A percentile compares a stretch with the other conserved stretches of the same genome.
phyloP scores from a whole-genome alignment of 2,329 filamentous ascomycete species.

The Cladosporium sp. region DNA sequence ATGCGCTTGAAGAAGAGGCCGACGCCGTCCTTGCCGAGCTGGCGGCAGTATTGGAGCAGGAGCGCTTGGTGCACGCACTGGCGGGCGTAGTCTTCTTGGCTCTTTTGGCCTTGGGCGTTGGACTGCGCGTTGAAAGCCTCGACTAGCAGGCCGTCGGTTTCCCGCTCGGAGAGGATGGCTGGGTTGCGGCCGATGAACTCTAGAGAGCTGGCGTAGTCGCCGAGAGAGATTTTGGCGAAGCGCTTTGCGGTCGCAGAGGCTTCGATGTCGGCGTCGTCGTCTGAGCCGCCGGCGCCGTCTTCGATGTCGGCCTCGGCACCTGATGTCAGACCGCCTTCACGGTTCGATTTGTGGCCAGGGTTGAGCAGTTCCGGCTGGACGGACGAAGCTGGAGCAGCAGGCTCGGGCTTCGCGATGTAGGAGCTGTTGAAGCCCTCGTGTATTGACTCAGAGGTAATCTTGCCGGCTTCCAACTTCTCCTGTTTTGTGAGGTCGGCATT shows the following conservation, averaged over 20 bases:
- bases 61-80: conserved; percentile 93
- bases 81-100: conserved; percentile 68
- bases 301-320: conserved; percentile 65
- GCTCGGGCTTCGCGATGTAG: conserved; percentile 65
- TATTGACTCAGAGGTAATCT: conserved; percentile 91
- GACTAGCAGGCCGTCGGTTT: conserved; percentile 87
- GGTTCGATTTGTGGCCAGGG: conserved; percentile 35
- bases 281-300: conserved; percentile 44
- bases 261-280: conserved; percentile 70
- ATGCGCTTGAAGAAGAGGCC: conserved; percentile 95
- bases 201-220: conserved; percentile 72
- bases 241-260: conserved; percentile 75
- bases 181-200: conserved; percentile 80
- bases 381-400: conserved; percentile 37
- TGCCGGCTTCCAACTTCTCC: conserved; percentile 79
- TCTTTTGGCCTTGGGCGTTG: conserved; percentile 57
- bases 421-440: conserved; percentile 91
- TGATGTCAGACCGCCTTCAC: conserved; percentile 51
- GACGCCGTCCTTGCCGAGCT: conserved; percentile 84
- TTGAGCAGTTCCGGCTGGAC: conserved; percentile 36
- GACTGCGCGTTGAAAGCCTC: conserved; percentile 89
- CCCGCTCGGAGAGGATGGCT: conserved; percentile 75
- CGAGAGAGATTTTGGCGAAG: conserved; percentile 76
- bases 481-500: conserved; percentile 73
- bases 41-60: conserved; percentile 90